Percentiles rank a stretch among this genome's conserved stretches.
phyloP scores from a whole-genome alignment of 2,329 filamentous ascomycete species.

The Diaporthe eres region DNA sequence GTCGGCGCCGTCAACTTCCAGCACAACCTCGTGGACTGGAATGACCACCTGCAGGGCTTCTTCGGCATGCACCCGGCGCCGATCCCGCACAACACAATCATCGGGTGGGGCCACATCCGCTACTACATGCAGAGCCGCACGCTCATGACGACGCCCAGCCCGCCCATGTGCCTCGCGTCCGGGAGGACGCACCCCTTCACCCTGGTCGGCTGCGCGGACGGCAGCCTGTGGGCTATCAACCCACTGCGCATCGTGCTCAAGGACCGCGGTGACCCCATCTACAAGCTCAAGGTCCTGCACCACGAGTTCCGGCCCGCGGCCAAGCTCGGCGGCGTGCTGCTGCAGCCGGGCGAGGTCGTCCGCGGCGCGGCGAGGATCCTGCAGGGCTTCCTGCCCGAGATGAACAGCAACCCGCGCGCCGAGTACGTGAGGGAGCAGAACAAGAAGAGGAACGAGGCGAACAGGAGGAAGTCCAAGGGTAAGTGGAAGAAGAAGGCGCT shows the following conservation, averaged over 20 bases:
- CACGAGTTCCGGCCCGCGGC: conserved; percentile 64
- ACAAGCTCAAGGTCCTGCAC: conserved; percentile 64
- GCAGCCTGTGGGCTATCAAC: conserved; percentile 65
- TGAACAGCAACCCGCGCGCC: conserved; percentile 61
- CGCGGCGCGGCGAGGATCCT: conserved; percentile 66
- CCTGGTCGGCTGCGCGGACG: conserved; percentile 67
- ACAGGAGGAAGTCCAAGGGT: conserved; percentile 48
- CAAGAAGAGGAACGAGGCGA: conserved; percentile 54
- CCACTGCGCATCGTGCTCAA: conserved; percentile 59
- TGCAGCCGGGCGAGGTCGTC: conserved; percentile 44
- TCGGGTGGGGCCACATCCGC: conserved; percentile 67
- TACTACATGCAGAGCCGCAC: conserved; percentile 68
- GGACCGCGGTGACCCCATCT: conserved; percentile 54
- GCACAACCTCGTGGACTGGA: conserved; percentile 67
- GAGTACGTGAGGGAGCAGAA: conserved; percentile 52
- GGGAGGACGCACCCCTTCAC: conserved; percentile 67
- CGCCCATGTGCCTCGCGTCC: conserved; percentile 64
- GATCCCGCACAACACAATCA: conserved; percentile 65
- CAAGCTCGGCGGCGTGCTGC: conserved; percentile 13
- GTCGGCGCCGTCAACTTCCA: conserved; percentile 64
- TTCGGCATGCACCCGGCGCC: conserved; percentile 66
- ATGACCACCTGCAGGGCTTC: conserved; percentile 69
- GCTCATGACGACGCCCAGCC: conserved; percentile 65
- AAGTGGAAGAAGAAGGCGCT: conserved; percentile 53
- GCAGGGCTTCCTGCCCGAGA: conserved; percentile 65